Evolutionary conservation across 2,329 filamentous ascomycete species (phyloP).

Genomic region (Exutisphaerella laricina): DNA sequence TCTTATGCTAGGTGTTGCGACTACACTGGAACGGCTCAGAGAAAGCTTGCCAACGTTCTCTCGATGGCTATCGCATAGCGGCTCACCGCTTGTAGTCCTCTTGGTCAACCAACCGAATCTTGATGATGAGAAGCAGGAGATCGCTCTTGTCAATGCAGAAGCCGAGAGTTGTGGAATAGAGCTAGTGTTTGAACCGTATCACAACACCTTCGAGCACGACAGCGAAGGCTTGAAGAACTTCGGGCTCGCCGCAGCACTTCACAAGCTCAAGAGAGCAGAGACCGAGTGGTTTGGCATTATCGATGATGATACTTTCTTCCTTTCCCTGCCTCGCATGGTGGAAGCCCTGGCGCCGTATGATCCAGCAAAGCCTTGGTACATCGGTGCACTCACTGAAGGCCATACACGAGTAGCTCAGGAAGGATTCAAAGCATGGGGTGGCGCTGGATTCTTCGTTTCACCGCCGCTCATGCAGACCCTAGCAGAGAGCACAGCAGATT

Average conservation of each 20-base stretch:
- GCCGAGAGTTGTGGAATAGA: constrained; percentile 18
- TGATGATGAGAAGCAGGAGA: constrained; percentile 10
- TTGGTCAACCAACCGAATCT: constrained; percentile 22
- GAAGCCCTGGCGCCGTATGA: constrained; percentile 21
- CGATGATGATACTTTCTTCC: constrained; percentile 30
- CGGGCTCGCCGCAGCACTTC: constrained; percentile 21
- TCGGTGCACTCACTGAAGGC: constrained; percentile 26
- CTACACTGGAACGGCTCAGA: constrained; percentile 20
- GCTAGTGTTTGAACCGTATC: constrained; percentile 23
- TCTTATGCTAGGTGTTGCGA: constrained; percentile 26
- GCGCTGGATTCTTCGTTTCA: constrained; percentile 27
- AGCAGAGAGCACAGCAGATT: constrained; percentile 20
- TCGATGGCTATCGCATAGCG: constrained; percentile 24
- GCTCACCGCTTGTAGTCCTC: constrained; percentile 23
- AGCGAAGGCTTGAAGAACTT: constrained; percentile 27
- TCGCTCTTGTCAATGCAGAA: constrained; percentile 9
- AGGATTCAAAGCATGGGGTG: constrained; percentile 30
- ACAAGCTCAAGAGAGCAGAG: constrained; percentile 13
- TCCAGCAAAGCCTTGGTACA: constrained; percentile 20
- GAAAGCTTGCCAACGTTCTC: constrained; percentile 23
- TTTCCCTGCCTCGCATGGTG: constrained; percentile 22
- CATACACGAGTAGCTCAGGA: constrained; percentile 23
- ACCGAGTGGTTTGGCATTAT: constrained; percentile 28
- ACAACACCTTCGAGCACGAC: constrained; percentile 13
- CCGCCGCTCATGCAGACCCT: constrained; percentile 25